Conservation (phyloP, 768 basidiomycete genomes). For the Boletus sp. region DNA sequence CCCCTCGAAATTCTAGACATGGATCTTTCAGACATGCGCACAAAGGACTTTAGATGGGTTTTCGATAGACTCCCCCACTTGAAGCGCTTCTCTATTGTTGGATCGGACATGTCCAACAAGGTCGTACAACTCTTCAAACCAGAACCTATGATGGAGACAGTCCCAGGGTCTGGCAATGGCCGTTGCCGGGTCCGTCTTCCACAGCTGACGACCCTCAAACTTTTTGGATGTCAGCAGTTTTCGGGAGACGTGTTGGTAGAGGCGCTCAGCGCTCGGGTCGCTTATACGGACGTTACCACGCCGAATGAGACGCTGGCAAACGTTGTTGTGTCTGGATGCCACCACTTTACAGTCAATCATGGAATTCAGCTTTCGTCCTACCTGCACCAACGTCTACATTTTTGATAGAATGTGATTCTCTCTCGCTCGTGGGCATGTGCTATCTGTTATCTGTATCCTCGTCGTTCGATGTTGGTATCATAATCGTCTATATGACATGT, state of each 20-base stretch:
- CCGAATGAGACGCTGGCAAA: slow-evolving; percentile 27
- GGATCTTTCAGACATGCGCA: slow-evolving; percentile 82
- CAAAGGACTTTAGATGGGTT: slow-evolving; percentile 71
- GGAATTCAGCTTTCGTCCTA: slow-evolving; percentile 25
- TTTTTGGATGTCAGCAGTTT: slow-evolving; percentile 63
- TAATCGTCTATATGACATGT: neutral
- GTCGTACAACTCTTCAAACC: slow-evolving; percentile 62
- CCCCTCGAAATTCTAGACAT: slow-evolving; percentile 66
- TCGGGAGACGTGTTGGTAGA: slow-evolving; percentile 56
- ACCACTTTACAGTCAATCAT: slow-evolving; percentile 18
- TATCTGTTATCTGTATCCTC: slow-evolving; percentile 8
- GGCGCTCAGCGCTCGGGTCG: slow-evolving; percentile 47
- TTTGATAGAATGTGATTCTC: slow-evolving; percentile 14
- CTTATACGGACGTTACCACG: slow-evolving; percentile 33
- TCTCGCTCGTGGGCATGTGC: neutral
- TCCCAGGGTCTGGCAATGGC: slow-evolving; percentile 6
- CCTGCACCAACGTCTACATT: slow-evolving; percentile 24
- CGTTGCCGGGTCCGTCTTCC: slow-evolving; percentile 49
- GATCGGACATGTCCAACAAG: slow-evolving; percentile 76
- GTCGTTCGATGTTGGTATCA: neutral
- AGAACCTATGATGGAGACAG: slow-evolving; percentile 7
- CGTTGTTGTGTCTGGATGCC: slow-evolving; percentile 26
- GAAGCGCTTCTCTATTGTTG: slow-evolving; percentile 68
- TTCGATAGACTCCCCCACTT: slow-evolving; percentile 55
- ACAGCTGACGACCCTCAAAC: slow-evolving; percentile 45